Percentiles rank a stretch among this genome's conserved stretches.
Conservation (phyloP, 1,139 yeast species). For the Yamadazyma trypodendri region DNA sequence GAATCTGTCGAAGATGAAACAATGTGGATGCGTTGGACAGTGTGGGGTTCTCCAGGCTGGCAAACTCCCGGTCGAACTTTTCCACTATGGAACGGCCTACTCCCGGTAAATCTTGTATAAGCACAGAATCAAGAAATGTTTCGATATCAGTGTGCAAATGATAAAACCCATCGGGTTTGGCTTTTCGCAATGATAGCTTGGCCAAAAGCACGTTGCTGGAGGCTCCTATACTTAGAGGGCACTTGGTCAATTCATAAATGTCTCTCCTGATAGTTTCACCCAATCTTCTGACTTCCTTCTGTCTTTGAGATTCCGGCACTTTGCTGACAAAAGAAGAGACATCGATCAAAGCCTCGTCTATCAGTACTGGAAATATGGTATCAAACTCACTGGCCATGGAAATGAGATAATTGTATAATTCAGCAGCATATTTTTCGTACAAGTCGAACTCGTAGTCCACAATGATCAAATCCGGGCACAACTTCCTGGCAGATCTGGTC, state of each 20-base stretch:
- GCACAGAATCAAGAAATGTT: conserved; percentile 41
- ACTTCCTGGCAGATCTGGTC: conserved; percentile 60
- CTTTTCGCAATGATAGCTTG: conserved; percentile 67
- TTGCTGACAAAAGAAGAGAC: conserved; percentile 39
- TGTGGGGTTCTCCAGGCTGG: too few relatives aligned
- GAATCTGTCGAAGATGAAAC: conserved; percentile 36
- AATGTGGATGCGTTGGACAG: conserved; percentile 15
- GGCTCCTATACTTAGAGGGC: conserved; percentile 78
- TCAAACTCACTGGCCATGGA: conserved; percentile 46
- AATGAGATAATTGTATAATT: conserved; percentile 57
- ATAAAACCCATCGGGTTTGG: conserved; percentile 77
- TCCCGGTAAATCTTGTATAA: conserved; percentile 73
- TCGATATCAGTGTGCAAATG: conserved; percentile 30
- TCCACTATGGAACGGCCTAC: conserved; percentile 58
- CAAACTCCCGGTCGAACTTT: conserved; percentile 12
- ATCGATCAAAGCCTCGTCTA: conserved; percentile 87
- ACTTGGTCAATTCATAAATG: conserved; percentile 49
- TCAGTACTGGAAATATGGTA: conserved; percentile 76
- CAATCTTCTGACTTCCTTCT: conserved; percentile 23
- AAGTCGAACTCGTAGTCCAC: conserved; percentile 73
- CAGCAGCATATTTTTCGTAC: conserved; percentile 53
- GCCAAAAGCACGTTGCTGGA: conserved; percentile 74
- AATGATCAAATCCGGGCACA: conserved; percentile 64
- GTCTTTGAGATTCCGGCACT: conserved; percentile 7
- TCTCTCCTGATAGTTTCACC: conserved; percentile 41